These are phyloP conservation scores for Solanum chilense DNA, from an alignment of 257 asterid genomes.

Conservation along the genomic window DNA sequence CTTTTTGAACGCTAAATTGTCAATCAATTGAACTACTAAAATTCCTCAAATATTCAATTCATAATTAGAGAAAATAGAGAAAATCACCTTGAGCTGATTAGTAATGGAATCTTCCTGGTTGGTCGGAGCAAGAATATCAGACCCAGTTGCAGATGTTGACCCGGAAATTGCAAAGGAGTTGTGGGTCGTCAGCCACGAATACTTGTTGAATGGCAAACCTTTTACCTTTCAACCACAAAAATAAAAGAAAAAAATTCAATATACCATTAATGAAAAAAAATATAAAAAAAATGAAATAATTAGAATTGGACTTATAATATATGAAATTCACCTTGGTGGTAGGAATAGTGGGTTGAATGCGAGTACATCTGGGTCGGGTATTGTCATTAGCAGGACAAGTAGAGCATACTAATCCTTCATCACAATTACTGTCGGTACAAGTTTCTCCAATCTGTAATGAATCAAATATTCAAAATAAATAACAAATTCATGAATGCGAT, in stretches of 20 bases:
- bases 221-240: conserved; percentile 20
- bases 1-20: neutral
- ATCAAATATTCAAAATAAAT: neutral
- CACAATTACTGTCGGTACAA: conserved; percentile 43
- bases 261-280: neutral
- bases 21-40: neutral
- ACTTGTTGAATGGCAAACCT: conserved; percentile 55
- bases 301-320: neutral
- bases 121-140: conserved; percentile 54
- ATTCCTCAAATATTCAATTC: neutral
- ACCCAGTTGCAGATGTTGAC: conserved; percentile 42
- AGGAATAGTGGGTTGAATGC: conserved; percentile 55
- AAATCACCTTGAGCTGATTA: conserved; percentile 45
- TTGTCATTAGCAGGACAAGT: conserved; percentile 61
- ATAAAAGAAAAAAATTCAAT: neutral
- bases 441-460: conserved; percentile 57
- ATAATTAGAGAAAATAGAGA: neutral
- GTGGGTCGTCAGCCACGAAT: conserved; percentile 86
- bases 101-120: conserved; percentile 69
- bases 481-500: neutral
- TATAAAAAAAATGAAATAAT: neutral
- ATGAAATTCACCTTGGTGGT: conserved; percentile 31
- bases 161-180: conserved; percentile 62
- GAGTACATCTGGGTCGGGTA: conserved; percentile 69
- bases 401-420: conserved; percentile 49